phyloP scores from a whole-genome alignment of 2,329 filamentous ascomycete genomes.

The Diplodia corticola region DNA sequence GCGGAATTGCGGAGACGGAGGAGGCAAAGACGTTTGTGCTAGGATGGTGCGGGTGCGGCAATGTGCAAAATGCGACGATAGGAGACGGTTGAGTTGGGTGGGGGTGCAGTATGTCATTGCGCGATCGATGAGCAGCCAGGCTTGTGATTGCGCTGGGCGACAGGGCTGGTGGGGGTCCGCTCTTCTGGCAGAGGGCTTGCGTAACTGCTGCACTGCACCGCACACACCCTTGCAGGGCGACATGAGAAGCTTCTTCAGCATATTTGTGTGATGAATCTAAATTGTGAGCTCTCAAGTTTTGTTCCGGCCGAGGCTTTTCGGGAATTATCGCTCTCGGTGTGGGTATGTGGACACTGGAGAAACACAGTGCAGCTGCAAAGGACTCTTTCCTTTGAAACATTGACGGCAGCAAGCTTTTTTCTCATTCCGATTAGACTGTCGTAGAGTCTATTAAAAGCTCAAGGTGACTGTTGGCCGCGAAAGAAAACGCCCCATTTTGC shows the following conservation, averaged over 20 bases:
- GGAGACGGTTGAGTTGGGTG: not conserved
- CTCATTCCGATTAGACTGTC: conserved; percentile 21
- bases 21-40: not conserved
- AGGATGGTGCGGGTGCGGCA: not conserved
- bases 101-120: not conserved
- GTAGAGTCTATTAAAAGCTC: conserved; percentile 19
- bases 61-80: not conserved
- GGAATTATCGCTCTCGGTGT: not conserved
- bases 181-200: not conserved
- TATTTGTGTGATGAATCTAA: not conserved
- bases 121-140: not conserved
- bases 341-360: not conserved
- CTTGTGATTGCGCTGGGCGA: not conserved
- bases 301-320: not conserved
- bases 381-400: not conserved
- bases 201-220: not conserved
- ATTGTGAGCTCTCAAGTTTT: not conserved
- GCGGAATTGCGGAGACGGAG: not conserved
- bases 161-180: not conserved
- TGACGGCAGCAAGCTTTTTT: conserved; percentile 21
- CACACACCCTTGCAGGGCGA: not conserved
- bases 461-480: conserved; percentile 12
- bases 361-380: not conserved
- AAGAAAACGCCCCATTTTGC: conserved; percentile 11
- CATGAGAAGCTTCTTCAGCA: not conserved